phyloP scores from a whole-genome alignment of 805 yeast species.

The Schizosaccharomyces japonicus region DNA sequence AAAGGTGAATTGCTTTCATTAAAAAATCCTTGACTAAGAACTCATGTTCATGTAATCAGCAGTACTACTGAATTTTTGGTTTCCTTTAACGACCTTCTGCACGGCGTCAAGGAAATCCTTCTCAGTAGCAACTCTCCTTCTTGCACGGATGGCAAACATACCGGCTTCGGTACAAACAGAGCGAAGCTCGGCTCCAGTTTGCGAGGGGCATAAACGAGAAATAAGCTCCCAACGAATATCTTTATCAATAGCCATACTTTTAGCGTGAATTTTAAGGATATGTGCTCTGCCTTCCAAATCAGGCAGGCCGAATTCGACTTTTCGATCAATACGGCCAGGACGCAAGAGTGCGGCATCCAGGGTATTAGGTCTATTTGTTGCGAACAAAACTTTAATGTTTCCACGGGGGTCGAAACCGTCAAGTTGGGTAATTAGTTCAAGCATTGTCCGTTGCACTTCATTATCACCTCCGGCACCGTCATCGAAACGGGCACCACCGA shows the following conservation, averaged over 20 bases:
- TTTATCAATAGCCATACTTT: conserved; percentile 92
- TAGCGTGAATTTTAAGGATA: conserved; percentile 88
- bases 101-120: conserved; percentile 95
- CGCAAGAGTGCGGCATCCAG: conserved; percentile 91
- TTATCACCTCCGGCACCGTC: conserved; percentile 99
- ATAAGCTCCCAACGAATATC: conserved; percentile 96
- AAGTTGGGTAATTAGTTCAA: conserved; percentile 88
- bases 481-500: conserved; percentile 98
- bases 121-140: conserved; percentile 94
- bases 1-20: too few species aligned
- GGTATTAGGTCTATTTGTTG: conserved; percentile 94
- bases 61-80: conserved; percentile 89
- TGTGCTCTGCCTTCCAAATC: conserved; percentile 96
- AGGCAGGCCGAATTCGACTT: conserved; percentile 89
- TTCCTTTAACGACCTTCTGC: conserved; percentile 94
- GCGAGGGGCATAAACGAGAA: conserved; percentile 89
- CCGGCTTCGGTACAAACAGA: conserved; percentile 99
- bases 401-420: conserved; percentile 99
- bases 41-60: conserved; percentile 75
- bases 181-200: conserved; percentile 95
- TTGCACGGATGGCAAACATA: conserved; percentile 95
- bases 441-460: conserved; percentile 97
- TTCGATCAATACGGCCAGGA: conserved; percentile 97
- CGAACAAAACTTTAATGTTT: conserved; percentile 96
- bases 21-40: not conserved